Evolutionary conservation across 2,329 filamentous ascomycete genomes (phyloP), one percentile per base, ranked within the genome.

Genomic region (Cladosporium austrohemisphaericum): DNA sequence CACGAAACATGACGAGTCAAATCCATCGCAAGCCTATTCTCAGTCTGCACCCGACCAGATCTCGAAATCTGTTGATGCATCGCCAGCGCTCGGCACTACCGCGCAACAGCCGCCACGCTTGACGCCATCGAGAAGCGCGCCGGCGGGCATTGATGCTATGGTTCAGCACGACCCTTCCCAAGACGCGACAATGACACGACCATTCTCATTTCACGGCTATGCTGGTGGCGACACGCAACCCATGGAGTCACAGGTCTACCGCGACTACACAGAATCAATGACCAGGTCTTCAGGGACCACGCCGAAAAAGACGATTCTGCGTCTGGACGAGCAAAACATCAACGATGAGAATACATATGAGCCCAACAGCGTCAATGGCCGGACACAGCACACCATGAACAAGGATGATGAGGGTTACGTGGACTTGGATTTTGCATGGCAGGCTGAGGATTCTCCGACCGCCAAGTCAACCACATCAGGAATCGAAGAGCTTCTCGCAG

Each of bases 191-290:
- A 45, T 51, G 40, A n/a, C 52, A 50, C 20, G 46, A 41, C 55
- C 61, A 14, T 52, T 49, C 19, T 70, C 68, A 26, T 74, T 73
- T 52, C 48, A 57, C 19, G 68, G 60, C 26, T 68, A 61, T 38
- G 56, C 53, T 13, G 63, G 65, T 41, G 72, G 71, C 41, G 73
- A 76, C 52, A 76, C 73, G 1, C 73, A 76, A 60, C 66, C 68
- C 19, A 65, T 66, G 56, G 70, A 72, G 47, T 72, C 71, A 46
- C 73, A 76, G 54, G 68, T 74, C 37, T 71, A 72, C 57, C 68
- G 61, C 38, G 59, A 70, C 18, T 71, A 61, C 52, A 66, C 63
- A 10, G 71, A 69, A 36, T 70, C 67, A 32, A 61, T 61, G 14
- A 32, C 38, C 6, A 31, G 20, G n/a, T 32, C 35, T 5, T 54